These are phyloP conservation scores for Geotrichum klebahnii DNA, from an alignment of 1,139 yeast species.

Conservation along the genomic window DNA sequence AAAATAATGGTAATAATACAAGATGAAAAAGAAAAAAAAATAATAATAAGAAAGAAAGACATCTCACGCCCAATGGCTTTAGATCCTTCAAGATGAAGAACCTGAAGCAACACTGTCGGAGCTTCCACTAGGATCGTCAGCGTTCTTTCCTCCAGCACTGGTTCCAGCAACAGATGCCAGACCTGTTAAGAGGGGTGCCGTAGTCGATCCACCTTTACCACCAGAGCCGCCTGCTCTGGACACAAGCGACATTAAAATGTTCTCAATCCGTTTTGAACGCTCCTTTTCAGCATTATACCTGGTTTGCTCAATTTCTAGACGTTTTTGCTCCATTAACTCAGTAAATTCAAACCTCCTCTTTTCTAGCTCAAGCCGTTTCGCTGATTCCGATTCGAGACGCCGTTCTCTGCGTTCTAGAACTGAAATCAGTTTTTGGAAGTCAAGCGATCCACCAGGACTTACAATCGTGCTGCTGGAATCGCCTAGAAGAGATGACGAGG, in stretches of 20 bases:
- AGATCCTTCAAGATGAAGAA: neutral
- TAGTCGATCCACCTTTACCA: neutral
- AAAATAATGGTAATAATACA: no score
- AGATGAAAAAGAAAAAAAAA: neutral
- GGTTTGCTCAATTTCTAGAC: slow-evolving; percentile 17
- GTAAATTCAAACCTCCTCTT: slow-evolving; percentile 10
- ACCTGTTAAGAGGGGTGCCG: neutral
- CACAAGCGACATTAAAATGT: slow-evolving; percentile 16
- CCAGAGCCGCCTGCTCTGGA: neutral
- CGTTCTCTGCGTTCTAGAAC: slow-evolving; percentile 18
- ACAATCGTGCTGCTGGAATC: neutral
- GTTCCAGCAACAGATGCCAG: neutral
- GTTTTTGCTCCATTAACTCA: slow-evolving; percentile 11
- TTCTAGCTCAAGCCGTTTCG: slow-evolving; percentile 17
- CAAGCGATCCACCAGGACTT: slow-evolving; percentile 5
- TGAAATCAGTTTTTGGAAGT: slow-evolving; percentile 15
- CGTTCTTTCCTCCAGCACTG: neutral
- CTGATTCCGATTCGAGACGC: slow-evolving; percentile 15
- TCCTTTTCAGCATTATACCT: slow-evolving; percentile 16
- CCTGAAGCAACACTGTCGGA: neutral
- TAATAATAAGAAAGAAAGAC: neutral
- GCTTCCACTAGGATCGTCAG: neutral
- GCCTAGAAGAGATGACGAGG: neutral
- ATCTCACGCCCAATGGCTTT: neutral
- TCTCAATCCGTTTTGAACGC: slow-evolving; percentile 13